Conservation (phyloP, 495 filamentous ascomycete species). For the Aspergillus homomorphus region DNA sequence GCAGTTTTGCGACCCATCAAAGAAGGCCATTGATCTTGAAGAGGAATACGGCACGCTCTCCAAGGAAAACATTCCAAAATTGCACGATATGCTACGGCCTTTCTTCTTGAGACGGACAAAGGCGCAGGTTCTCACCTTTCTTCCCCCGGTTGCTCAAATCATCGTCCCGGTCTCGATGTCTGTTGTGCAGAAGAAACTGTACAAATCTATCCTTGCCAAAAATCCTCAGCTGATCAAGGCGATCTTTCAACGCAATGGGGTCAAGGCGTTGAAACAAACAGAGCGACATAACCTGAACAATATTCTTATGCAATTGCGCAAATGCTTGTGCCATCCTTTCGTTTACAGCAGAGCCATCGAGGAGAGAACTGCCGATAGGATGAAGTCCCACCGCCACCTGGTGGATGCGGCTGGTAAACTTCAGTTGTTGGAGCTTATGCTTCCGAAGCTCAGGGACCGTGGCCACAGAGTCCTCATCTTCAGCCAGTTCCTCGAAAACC, state of each 20-base stretch:
- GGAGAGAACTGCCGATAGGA: conserved; percentile 57
- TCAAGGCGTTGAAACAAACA: conserved; percentile 48
- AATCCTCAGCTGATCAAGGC: conserved; percentile 86
- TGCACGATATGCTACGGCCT: conserved; percentile 83
- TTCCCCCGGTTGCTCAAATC: conserved; percentile 90
- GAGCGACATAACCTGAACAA: conserved; percentile 84
- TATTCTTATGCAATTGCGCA: conserved; percentile 91
- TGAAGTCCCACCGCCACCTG: conserved; percentile 67
- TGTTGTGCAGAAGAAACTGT: conserved; percentile 86
- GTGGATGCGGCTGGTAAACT: conserved; percentile 92
- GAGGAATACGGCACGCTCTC: conserved; percentile 69
- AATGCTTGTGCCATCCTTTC: conserved; percentile 94
- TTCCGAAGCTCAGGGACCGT: conserved; percentile 83
- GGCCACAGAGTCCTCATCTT: conserved; percentile 94
- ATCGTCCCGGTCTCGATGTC: conserved; percentile 94
- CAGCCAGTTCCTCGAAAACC: conserved; percentile 87
- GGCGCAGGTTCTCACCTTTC: conserved; percentile 77
- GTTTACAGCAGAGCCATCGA: conserved; percentile 88
- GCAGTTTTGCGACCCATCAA: conserved; percentile 76
- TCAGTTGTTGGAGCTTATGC: conserved; percentile 78
- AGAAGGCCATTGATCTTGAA: conserved; percentile 71
- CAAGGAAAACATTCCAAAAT: conserved; percentile 70
- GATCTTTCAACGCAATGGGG: conserved; percentile 62
- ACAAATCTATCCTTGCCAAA: conserved; percentile 87
- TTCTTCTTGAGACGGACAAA: conserved; percentile 86